phyloP scores from a whole-genome alignment of 2,329 filamentous ascomycete genomes.

The Aspergillus bombycis region DNA sequence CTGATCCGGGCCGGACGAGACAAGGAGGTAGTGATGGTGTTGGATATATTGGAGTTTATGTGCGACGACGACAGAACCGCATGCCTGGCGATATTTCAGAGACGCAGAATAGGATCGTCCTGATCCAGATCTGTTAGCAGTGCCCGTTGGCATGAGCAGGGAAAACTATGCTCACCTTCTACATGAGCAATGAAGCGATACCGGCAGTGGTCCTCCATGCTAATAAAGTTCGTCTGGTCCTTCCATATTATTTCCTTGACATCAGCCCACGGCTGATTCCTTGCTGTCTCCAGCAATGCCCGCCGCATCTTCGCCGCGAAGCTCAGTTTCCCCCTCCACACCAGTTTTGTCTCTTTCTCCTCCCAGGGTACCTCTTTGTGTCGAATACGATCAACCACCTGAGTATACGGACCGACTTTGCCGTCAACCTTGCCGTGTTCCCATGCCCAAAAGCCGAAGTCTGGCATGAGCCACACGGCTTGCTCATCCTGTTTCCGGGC shows the following conservation, averaged over 20 bases:
- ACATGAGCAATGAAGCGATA: conserved; percentile 57
- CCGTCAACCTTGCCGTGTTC: conserved; percentile 28
- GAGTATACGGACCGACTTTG: conserved; percentile 26
- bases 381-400: conserved; percentile 25
- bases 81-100: conserved; percentile 55
- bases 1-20: conserved; percentile 47
- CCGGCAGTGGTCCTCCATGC: conserved; percentile 56
- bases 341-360: conserved; percentile 40
- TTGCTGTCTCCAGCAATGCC: conserved; percentile 35
- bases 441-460: conserved; percentile 54
- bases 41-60: conserved; percentile 53
- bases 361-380: conserved; percentile 21
- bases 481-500: conserved; percentile 36
- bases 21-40: conserved; percentile 51
- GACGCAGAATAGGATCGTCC: conserved; percentile 53
- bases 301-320: conserved; percentile 38
- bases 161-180: conserved; percentile 41
- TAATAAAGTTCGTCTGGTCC: conserved; percentile 46
- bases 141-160: not conserved
- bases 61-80: conserved; percentile 51
- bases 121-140: conserved; percentile 8
- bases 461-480: conserved; percentile 51
- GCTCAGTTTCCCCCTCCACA: conserved; percentile 49
- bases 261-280: conserved; percentile 46
- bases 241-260: conserved; percentile 43